Evolutionary conservation across 805 yeast genomes (phyloP).

Genomic region (Wickerhamomyces strasburgensis): DNA sequence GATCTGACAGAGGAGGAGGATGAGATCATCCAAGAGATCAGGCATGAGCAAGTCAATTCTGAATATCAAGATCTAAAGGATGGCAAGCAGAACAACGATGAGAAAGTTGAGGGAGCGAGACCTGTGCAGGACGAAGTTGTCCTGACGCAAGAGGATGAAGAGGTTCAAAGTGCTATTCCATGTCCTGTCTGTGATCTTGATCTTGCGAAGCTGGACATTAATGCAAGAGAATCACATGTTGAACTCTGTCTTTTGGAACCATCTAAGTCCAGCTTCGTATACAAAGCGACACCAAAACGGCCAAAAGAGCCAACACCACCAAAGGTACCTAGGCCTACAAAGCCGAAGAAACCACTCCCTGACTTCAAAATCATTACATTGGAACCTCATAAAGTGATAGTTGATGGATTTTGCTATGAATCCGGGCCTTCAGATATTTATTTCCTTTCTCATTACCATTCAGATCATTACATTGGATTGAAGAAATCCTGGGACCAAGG

Average conservation of each 20-base stretch:
- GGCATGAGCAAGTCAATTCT: no score
- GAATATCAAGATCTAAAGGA: no score
- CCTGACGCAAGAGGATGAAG: no score
- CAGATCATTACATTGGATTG: slow-evolving; percentile 92
- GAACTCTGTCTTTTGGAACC: slow-evolving; percentile 41
- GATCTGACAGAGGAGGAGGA: no score
- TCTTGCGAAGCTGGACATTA: slow-evolving; percentile 34
- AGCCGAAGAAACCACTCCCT: slow-evolving; percentile 32
- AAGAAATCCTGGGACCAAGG: slow-evolving; percentile 73
- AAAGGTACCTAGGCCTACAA: slow-evolving; percentile 27
- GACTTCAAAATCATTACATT: slow-evolving; percentile 48
- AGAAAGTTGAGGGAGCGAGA: no score
- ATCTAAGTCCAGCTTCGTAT: slow-evolving; percentile 20
- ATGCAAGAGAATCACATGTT: slow-evolving; percentile 48
- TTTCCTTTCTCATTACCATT: slow-evolving; percentile 79
- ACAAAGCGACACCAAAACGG: slow-evolving; percentile 27
- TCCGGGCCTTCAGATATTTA: slow-evolving; percentile 45
- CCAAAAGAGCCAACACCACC: slow-evolving; percentile 26
- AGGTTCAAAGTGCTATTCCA: not conserved
- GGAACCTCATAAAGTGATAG: slow-evolving; percentile 38
- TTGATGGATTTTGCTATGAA: slow-evolving; percentile 61
- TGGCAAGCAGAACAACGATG: no score
- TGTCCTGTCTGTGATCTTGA: slow-evolving; percentile 52
- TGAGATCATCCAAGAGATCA: no score
- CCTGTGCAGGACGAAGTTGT: no score